Base-by-base conservation (phyloP, 345 rosid species). In the Raphanus raphanistrum region DNA sequence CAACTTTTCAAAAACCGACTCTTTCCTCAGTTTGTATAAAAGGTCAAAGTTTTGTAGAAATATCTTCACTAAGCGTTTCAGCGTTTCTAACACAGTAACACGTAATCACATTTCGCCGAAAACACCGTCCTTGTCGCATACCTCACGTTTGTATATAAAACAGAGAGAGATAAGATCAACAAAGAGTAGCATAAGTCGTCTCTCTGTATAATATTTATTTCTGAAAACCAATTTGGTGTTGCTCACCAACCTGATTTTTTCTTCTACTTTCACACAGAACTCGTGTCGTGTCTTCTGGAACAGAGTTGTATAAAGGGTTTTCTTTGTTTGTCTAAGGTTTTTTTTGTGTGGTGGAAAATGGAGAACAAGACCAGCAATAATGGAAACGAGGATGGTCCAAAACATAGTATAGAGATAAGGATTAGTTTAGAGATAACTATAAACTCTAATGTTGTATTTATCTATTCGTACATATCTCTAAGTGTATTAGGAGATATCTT, bases 381-480 rank as follows among this genome's bases (percentile, higher is more conserved):
- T 17, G 81, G 77, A 68, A 75, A 55, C 58, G 76, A 74, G 58
- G 78, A 74, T 3, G 63, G 78, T 74, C 90, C 88, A 2, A 63
- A 85, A 67, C 90, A 90, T n/a, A n/a, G n/a, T 21, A 21, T 21
- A 21, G 21, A 21, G 21, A 21, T 21, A 21, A 21, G 21, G 21
- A 21, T 21, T 21, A 21, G 21, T 1, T 21, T 21, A 21, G 21
- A 21, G 21, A 21, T 21, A 21, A 21, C 21, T 21, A 21, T 21
- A 21, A 21, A 21, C 21, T 21, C 21, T 21, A 21, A 21, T 21
- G 21, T 21, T 21, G 21, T 21, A 21, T 21, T 21, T 21, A 21
- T 21, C 21, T 21, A 21, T 21, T 0, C 21, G 21, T 21, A 21
- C 21, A 21, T 21, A 21, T 21, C 1, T 21, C 21, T 21, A 21